Evolutionary conservation across 2,329 filamentous ascomycete species (phyloP).

Genomic region (Aspergillus oerlinghausenensis): DNA sequence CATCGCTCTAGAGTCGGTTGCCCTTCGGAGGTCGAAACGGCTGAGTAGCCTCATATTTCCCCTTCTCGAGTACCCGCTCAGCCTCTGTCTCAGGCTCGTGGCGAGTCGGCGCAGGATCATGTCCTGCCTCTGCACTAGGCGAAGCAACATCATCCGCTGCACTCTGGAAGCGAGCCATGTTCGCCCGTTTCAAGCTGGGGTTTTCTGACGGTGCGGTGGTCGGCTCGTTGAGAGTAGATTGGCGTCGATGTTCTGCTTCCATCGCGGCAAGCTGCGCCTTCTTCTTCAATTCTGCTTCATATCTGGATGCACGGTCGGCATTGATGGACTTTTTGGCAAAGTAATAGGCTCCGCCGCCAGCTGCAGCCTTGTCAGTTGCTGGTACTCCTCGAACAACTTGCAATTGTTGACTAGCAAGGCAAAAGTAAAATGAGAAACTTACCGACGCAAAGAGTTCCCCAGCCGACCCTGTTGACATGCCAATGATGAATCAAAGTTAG

Average conservation of each 20-base stretch:
- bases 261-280: conserved; percentile 34
- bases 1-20: conserved; percentile 65
- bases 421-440: conserved; percentile 30
- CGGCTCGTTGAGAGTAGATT: conserved; percentile 17
- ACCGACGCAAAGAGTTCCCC: conserved; percentile 84
- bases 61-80: conserved; percentile 67
- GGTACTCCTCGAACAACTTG: neutral
- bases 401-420: neutral
- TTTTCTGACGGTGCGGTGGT: conserved; percentile 20
- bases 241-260: conserved; percentile 33
- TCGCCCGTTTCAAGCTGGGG: conserved; percentile 33
- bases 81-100: conserved; percentile 71
- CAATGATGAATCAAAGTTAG: conserved; percentile 4
- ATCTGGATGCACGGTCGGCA: conserved; percentile 71
- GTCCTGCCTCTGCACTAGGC: conserved; percentile 67
- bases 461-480: conserved; percentile 67
- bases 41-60: conserved; percentile 79
- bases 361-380: conserved; percentile 40
- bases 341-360: conserved; percentile 87
- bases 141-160: conserved; percentile 50
- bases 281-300: conserved; percentile 65
- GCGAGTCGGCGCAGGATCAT: conserved; percentile 78
- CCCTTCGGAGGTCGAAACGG: conserved; percentile 77
- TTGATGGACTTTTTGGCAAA: conserved; percentile 96
- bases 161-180: conserved; percentile 25